Conservation (phyloP, 257 asterid species). For the Linaria vulgaris region DNA sequence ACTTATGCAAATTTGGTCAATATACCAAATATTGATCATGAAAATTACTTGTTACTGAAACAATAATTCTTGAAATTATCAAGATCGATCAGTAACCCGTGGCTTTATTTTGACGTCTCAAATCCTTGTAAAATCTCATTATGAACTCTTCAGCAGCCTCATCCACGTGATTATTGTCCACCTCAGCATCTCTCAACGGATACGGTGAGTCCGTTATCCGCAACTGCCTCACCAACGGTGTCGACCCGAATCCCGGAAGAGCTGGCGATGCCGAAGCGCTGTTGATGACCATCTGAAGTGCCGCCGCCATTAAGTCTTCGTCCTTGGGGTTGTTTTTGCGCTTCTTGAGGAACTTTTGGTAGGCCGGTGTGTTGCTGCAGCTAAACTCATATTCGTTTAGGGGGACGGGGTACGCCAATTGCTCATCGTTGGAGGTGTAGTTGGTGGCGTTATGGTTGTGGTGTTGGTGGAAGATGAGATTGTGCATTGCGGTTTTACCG, state of each 20-base stretch:
- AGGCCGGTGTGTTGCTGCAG: slow-evolving; percentile 38
- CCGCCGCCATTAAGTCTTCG: background rate
- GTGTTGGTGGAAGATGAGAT: slow-evolving; percentile 77
- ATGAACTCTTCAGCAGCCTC: slow-evolving; percentile 74
- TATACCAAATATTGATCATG: too few relatives aligned
- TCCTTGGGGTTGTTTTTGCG: background rate
- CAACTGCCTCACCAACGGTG: slow-evolving; percentile 41
- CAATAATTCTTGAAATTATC: too few relatives aligned
- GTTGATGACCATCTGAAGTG: slow-evolving; percentile 11
- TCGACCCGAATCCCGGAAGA: slow-evolving; percentile 38
- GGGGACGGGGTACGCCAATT: slow-evolving; percentile 6
- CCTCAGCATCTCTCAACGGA: slow-evolving; percentile 1
- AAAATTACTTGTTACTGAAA: too few relatives aligned
- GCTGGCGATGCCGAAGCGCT: slow-evolving; percentile 37
- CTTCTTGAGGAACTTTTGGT: slow-evolving; percentile 13
- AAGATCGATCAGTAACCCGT: too few relatives aligned
- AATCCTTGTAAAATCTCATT: slow-evolving; percentile 47
- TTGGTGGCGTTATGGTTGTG: too few relatives aligned
- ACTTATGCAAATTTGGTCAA: too few relatives aligned
- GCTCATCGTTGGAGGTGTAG: slow-evolving; percentile 30
- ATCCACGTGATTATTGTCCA: slow-evolving; percentile 30
- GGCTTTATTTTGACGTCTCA: slow-evolving; percentile 46
- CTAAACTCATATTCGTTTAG: slow-evolving; percentile 40
- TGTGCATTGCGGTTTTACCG: slow-evolving; percentile 55
- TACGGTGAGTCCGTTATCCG: slow-evolving; percentile 26